Evolutionary conservation across 2,329 filamentous ascomycete genomes (phyloP).

Genomic region (Alternaria triticimaculans): DNA sequence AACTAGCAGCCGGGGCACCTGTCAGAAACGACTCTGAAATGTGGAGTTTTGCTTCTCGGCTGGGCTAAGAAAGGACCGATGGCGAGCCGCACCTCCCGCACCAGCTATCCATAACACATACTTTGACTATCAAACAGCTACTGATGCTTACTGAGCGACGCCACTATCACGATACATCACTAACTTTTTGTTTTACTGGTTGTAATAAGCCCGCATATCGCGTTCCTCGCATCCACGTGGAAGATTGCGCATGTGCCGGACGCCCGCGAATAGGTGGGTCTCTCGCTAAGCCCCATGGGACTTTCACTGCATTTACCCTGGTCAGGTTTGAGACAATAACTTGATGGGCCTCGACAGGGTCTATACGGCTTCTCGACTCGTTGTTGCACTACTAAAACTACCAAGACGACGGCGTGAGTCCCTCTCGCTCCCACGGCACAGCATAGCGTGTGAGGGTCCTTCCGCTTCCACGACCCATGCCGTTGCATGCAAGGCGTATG

Average conservation of each 20-base stretch:
- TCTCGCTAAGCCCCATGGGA: slow-evolving; percentile 2
- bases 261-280: neutral
- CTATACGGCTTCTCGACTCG: neutral
- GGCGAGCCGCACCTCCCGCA: slow-evolving; percentile 11
- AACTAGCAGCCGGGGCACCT: neutral
- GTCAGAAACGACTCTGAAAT: neutral
- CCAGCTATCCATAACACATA: neutral
- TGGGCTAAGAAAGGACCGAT: neutral
- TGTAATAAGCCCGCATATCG: neutral
- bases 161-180: neutral
- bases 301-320: slow-evolving; percentile 5
- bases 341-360: neutral
- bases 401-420: slow-evolving; percentile 1
- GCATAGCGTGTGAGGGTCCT: neutral
- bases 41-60: slow-evolving; percentile 10
- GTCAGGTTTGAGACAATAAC: slow-evolving; percentile 7
- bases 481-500: neutral
- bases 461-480: slow-evolving; percentile 11
- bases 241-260: neutral
- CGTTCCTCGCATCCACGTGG: neutral
- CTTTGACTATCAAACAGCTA: neutral
- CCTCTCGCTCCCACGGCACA: slow-evolving; percentile 1
- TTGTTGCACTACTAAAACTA: neutral
- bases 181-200: neutral
- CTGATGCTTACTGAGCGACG: neutral